Evolutionary conservation across 257 asterid genomes (phyloP).

Genomic region (Solanum chiquidenum): DNA sequence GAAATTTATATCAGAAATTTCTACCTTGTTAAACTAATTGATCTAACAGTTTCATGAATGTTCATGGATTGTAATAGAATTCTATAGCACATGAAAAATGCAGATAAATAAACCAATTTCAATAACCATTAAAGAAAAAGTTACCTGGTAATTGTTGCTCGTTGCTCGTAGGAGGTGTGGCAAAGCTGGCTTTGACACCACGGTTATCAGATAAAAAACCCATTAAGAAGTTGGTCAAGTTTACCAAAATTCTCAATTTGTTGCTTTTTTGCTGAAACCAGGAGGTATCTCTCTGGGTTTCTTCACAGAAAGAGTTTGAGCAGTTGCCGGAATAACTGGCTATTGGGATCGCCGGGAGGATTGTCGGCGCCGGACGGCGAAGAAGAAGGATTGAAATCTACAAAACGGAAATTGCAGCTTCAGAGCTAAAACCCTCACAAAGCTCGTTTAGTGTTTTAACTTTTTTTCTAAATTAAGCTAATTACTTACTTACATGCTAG

Average conservation of each 20-base stretch:
- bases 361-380: background rate
- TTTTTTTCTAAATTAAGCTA: too few relatives aligned
- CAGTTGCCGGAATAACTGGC: background rate
- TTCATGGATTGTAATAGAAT: background rate
- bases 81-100: background rate
- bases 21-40: background rate
- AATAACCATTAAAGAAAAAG: background rate
- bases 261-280: background rate
- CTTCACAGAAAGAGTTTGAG: background rate
- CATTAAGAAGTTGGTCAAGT: background rate
- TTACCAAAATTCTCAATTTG: background rate
- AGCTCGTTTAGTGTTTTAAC: background rate
- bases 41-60: background rate
- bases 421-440: background rate
- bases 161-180: too few relatives aligned
- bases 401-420: background rate
- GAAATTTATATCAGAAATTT: background rate
- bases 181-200: too few relatives aligned
- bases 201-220: background rate
- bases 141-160: background rate
- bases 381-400: background rate
- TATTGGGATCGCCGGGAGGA: background rate
- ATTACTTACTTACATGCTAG: too few relatives aligned
- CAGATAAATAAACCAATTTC: background rate
- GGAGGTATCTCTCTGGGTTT: background rate